These are phyloP conservation scores for Torulaspora pretoriensis DNA, from an alignment of 1,139 yeast genomes.

Conservation along the genomic window DNA sequence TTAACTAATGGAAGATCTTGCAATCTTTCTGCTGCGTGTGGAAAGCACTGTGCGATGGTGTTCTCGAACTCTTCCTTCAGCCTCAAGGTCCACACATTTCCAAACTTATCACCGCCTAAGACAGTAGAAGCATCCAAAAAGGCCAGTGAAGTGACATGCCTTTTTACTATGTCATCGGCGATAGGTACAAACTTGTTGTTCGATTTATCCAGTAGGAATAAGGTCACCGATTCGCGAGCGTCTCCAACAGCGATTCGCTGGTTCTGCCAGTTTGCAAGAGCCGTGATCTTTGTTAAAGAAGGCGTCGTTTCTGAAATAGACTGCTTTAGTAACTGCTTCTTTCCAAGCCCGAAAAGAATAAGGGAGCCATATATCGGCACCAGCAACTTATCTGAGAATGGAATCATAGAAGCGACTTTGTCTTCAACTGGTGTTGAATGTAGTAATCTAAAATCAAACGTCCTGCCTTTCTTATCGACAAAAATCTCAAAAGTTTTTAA, in stretches of 20 bases:
- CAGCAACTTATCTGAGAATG: constrained; percentile 59
- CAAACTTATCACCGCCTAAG: constrained; percentile 86
- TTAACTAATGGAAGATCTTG: constrained; percentile 8
- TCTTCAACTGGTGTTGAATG: constrained; percentile 61
- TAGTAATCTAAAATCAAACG: constrained; percentile 41
- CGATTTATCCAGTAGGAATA: constrained; percentile 49
- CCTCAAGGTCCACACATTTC: constrained; percentile 68
- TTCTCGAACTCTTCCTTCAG: constrained; percentile 42
- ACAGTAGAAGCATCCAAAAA: constrained; percentile 72
- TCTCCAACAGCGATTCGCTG: constrained; percentile 68
- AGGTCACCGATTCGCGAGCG: constrained; percentile 55
- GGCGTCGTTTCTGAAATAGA: constrained; percentile 43
- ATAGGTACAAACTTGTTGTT: constrained; percentile 57
- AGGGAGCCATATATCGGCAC: constrained; percentile 55
- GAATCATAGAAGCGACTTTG: constrained; percentile 47
- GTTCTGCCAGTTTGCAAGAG: constrained; percentile 49
- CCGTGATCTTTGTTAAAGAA: constrained; percentile 45
- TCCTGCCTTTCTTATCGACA: constrained; percentile 16
- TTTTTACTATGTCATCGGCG: constrained; percentile 63
- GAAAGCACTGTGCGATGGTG: constrained; percentile 8
- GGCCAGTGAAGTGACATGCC: constrained; percentile 60
- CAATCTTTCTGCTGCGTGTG: constrained; percentile 10
- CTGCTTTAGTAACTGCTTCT: constrained; percentile 71
- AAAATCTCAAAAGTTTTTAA: constrained; percentile 21
- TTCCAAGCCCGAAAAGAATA: constrained; percentile 70